Percentiles rank a stretch among this genome's conserved stretches.
Evolutionary conservation across 2,329 filamentous ascomycete genomes (phyloP).

Genomic region (Venturia carpophila): DNA sequence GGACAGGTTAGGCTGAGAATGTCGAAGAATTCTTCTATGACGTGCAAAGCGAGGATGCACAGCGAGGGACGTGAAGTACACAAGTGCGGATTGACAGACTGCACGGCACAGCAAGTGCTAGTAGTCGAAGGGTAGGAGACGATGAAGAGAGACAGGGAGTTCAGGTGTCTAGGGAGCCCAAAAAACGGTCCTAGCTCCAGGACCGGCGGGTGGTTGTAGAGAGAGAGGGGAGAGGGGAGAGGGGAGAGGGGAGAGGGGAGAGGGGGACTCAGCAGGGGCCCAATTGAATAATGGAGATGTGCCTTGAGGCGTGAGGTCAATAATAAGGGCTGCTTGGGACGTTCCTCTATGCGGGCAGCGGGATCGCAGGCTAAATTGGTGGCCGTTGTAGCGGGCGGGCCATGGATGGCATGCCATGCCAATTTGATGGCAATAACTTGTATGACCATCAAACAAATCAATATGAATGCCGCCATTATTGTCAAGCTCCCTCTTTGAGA

Average conservation of each 20-base stretch:
- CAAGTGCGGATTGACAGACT: not conserved
- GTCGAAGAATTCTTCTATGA: not conserved
- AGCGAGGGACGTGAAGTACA: not conserved
- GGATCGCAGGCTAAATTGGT: not conserved
- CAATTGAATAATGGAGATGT: not conserved
- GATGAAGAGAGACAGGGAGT: not conserved
- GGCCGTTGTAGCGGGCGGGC: not conserved
- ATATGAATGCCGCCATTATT: no score
- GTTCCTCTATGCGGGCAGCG: not conserved
- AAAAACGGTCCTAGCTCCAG: not conserved
- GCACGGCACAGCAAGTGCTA: not conserved
- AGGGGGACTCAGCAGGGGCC: not conserved
- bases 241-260: no score
- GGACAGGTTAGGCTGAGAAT: not conserved
- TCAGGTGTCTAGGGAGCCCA: not conserved
- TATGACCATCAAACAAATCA: no score
- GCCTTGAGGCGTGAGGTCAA: not conserved
- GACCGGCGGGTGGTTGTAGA: not conserved
- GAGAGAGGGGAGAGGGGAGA: not conserved
- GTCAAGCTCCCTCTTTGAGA: no score
- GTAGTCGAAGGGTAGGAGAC: not conserved
- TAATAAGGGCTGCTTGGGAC: not conserved
- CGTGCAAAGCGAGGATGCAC: not conserved
- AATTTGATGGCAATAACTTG: not conserved
- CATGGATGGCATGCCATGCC: not conserved